Percentiles rank a stretch among this genome's conserved stretches.
Evolutionary conservation across 2,329 filamentous ascomycete genomes (phyloP).

Genomic region (Pseudogymnoascus pannorum): DNA sequence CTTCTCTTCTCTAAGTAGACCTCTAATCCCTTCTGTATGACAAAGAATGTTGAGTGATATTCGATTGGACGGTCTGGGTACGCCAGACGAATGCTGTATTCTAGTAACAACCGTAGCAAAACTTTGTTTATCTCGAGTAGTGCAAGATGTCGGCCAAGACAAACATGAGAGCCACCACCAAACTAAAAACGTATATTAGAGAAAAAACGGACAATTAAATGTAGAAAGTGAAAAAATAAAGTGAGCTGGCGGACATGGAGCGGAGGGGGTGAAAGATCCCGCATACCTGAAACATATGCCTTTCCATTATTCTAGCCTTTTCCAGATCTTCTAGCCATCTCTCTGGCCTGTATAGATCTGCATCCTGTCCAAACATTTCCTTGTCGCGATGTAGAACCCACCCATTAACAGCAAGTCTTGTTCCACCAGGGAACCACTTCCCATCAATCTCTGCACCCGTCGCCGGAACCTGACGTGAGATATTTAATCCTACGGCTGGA

Average conservation of each 20-base stretch:
- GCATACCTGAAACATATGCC: slow-evolving; percentile 38
- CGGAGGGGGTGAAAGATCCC: neutral
- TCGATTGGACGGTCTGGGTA: neutral
- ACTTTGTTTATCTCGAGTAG: no score
- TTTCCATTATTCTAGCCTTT: slow-evolving; percentile 46
- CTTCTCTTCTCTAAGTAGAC: no score
- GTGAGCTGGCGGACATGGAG: neutral
- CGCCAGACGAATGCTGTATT: neutral
- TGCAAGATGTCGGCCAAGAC: no score
- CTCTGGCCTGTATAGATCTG: slow-evolving; percentile 46
- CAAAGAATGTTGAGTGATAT: neutral
- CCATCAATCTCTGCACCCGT: slow-evolving; percentile 22
- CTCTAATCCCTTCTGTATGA: neutral
- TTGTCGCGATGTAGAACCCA: slow-evolving; percentile 46
- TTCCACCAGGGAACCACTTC: slow-evolving; percentile 41
- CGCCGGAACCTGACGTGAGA: slow-evolving; percentile 35
- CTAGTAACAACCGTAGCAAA: neutral
- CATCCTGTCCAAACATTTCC: slow-evolving; percentile 43
- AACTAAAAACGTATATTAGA: neutral
- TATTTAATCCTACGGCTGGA: slow-evolving; percentile 34
- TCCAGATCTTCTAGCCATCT: slow-evolving; percentile 45
- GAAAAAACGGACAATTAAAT: no score
- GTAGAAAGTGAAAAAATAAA: no score
- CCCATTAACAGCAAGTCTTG: slow-evolving; percentile 45
- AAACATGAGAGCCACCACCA: neutral